Evolutionary conservation across 2,329 filamentous ascomycete species (phyloP).

Genomic region (Pezicula rhizophila): DNA sequence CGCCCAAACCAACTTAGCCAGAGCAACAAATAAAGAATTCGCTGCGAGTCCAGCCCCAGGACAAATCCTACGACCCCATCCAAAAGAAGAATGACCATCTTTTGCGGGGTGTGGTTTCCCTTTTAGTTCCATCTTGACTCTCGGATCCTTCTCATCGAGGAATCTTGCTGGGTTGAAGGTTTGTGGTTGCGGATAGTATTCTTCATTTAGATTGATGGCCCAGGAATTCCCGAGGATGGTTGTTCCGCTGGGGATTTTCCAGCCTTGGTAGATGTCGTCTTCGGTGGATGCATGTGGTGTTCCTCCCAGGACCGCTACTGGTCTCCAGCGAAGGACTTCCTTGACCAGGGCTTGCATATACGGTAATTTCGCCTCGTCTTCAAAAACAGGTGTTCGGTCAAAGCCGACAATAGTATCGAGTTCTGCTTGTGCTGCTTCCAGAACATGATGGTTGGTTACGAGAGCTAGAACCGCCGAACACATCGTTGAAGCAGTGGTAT

Average conservation of each 20-base stretch:
- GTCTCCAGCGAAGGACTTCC: constrained; percentile 37
- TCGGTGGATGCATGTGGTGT: constrained; percentile 30
- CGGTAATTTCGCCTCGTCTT: constrained; percentile 33
- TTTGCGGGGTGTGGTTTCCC: constrained; percentile 18
- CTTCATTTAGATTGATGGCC: constrained; percentile 32
- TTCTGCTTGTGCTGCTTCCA: constrained; percentile 34
- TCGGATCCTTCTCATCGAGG: constrained; percentile 17
- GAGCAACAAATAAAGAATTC: constrained; percentile 39
- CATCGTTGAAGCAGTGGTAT: constrained; percentile 26
- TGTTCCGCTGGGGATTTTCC: constrained; percentile 33
- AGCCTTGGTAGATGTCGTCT: constrained; percentile 31
- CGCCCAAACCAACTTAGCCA: constrained; percentile 46
- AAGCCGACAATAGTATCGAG: constrained; percentile 34
- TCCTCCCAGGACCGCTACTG: constrained; percentile 23
- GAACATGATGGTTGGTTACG: constrained; percentile 31
- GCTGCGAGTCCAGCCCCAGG: constrained; percentile 51
- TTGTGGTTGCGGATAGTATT: constrained; percentile 36
- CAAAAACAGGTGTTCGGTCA: constrained; percentile 30
- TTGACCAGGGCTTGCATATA: constrained; percentile 38
- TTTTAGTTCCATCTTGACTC: constrained; percentile 19
- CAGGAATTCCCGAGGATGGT: constrained; percentile 33
- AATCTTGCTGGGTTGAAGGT: constrained; percentile 38
- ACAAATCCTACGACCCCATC: constrained; percentile 42
- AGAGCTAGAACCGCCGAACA: constrained; percentile 31
- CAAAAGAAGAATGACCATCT: constrained; percentile 29